Conservation (phyloP, 805 yeast species). For the Lipomyces sp. region DNA sequence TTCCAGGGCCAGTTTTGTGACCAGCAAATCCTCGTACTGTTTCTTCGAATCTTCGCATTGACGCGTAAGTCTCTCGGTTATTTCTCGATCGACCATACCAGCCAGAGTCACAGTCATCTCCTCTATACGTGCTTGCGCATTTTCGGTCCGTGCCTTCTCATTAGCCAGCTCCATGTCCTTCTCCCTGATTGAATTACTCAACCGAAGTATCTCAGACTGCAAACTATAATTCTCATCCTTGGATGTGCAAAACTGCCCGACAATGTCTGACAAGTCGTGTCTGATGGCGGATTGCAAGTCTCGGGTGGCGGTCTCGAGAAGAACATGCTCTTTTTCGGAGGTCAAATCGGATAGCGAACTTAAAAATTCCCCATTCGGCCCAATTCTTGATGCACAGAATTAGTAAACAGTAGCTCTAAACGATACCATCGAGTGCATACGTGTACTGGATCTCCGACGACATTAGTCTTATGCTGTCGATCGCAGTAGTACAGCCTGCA, state of each 20-base stretch:
- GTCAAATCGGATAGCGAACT: too few relatives aligned
- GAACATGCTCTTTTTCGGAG: too few relatives aligned
- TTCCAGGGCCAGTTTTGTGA: background rate
- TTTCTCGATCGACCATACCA: background rate
- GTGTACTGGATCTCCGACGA: conserved; percentile 2
- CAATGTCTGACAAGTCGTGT: background rate
- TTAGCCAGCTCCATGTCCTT: background rate
- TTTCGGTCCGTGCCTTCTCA: background rate
- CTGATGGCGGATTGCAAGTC: background rate
- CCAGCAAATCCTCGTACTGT: background rate
- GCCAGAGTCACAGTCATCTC: background rate
- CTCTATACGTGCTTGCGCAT: background rate
- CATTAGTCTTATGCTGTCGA: background rate
- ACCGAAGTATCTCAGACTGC: background rate
- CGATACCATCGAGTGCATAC: background rate
- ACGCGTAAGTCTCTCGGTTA: background rate
- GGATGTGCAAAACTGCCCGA: background rate
- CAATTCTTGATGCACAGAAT: background rate
- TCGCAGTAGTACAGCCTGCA: background rate
- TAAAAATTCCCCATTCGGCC: too few relatives aligned
- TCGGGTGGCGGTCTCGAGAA: too few relatives aligned
- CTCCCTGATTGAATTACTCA: background rate
- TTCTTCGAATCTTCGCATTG: background rate
- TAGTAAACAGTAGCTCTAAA: background rate
- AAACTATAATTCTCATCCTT: background rate